Evolutionary conservation across 306 rosid genomes (phyloP), one percentile per base, ranked within the genome.

Genomic region (Chamaecrista fasciculata): DNA sequence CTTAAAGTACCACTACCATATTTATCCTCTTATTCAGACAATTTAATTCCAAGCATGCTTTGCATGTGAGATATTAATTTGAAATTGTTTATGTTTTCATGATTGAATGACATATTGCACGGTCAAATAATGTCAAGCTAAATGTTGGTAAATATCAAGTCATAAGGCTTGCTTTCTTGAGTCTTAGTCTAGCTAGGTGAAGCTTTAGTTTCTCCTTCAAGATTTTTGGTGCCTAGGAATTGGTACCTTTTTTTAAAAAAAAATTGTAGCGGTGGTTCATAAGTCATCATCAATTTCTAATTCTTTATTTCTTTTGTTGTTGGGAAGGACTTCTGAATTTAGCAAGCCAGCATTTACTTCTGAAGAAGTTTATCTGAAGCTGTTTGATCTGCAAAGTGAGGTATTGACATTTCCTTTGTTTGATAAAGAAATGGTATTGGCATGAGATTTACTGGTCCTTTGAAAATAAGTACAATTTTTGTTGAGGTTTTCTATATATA

Each of bases 321-420:
- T 43, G 63, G 8, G 42, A 77, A 94, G 99, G 84, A 81, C 62
- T 72, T 70, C 92, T 69, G 89, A 67, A 55, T 85, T 83, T 80
- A 86, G 81, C 75, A 69, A 78, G 19, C 95, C 96, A 26, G 91
- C 76, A 31, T 94, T 88, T 80, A 87, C 96, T 34, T 94, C 99
- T 20, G 91, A 89, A 66, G 99, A 94, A 56, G 91, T 90, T 59
- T 78, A 79, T 53, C 31, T 62, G 40, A 87, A 91, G 87, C 70
- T 75, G 78, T 76, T 85, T 50, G 72, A 74, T 76, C 77, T 91
- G 76, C 95, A 88, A 85, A 91, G 77, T 60, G 66, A 91, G 99
- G 99, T 94, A 88, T 57, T 11, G 11, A 55, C 66, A 59, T 66
- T 64, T 37, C 44, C 61, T 20, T 34, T 65, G 72, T 36, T 40